Conservation (phyloP, 2,329 filamentous ascomycete species). For the Acephala macrosclerotiorum region DNA sequence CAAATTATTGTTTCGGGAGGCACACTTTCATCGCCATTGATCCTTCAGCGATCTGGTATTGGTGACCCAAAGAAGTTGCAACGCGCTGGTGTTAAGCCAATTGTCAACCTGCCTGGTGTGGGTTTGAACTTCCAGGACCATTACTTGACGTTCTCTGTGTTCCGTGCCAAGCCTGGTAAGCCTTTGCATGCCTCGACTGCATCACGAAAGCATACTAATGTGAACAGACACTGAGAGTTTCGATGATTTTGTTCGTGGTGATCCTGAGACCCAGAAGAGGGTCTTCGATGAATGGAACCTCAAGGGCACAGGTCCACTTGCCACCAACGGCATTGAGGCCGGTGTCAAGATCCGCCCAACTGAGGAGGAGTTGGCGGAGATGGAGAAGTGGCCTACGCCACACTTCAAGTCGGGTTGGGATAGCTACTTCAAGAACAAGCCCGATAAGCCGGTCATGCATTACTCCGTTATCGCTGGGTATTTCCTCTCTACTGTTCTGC, state of each 20-base stretch:
- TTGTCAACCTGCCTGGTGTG: slow-evolving; percentile 58
- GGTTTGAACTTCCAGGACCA: slow-evolving; percentile 64
- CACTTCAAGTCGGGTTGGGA: slow-evolving; percentile 81
- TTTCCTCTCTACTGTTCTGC: slow-evolving; percentile 23
- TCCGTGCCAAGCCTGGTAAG: slow-evolving; percentile 43
- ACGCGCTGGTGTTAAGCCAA: slow-evolving; percentile 53
- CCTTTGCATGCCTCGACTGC: background rate
- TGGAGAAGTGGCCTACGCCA: slow-evolving; percentile 71
- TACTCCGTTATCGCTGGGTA: slow-evolving; percentile 77
- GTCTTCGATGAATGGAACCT: slow-evolving; percentile 80
- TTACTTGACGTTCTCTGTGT: slow-evolving; percentile 60
- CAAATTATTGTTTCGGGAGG: slow-evolving; percentile 56
- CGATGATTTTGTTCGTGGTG: slow-evolving; percentile 80
- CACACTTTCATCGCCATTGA: slow-evolving; percentile 46
- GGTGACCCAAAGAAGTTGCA: slow-evolving; percentile 57
- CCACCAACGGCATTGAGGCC: slow-evolving; percentile 51
- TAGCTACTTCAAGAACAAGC: slow-evolving; percentile 84
- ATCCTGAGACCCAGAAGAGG: slow-evolving; percentile 74
- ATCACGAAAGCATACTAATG: slow-evolving; percentile 1
- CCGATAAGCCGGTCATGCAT: slow-evolving; percentile 88
- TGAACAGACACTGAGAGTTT: slow-evolving; percentile 75
- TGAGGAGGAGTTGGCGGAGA: slow-evolving; percentile 59
- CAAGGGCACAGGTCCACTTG: slow-evolving; percentile 71
- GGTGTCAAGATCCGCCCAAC: slow-evolving; percentile 63
- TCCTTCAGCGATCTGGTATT: slow-evolving; percentile 69